These are phyloP conservation scores for Berberis thunbergii DNA, from an alignment of 164 flowering plant genomes.

Conservation along the genomic window DNA sequence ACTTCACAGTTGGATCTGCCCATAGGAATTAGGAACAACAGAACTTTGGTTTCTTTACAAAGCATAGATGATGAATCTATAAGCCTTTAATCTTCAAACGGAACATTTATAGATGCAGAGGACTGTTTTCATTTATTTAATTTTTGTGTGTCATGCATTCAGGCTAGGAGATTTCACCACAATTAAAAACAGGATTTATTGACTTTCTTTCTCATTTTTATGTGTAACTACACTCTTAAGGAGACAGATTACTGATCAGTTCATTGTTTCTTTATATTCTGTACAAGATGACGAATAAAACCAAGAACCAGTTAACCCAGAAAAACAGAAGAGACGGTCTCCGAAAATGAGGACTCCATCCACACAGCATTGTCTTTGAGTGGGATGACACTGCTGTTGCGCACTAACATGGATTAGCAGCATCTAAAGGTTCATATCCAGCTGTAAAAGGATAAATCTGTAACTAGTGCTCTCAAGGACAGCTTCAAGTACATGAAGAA, in stretches of 20 bases:
- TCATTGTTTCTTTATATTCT: not conserved
- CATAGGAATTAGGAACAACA: too few species aligned
- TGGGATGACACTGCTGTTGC: slow-evolving; percentile 17
- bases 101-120: too few species aligned
- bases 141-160: too few species aligned
- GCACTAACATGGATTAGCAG: slow-evolving; percentile 35
- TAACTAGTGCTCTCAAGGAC: slow-evolving; percentile 37
- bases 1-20: too few species aligned
- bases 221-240: not conserved
- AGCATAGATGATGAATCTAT: too few species aligned
- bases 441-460: slow-evolving; percentile 69
- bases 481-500: slow-evolving; percentile 52
- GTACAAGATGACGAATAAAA: not conserved
- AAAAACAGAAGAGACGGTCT: slow-evolving; percentile 63
- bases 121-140: too few species aligned
- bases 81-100: too few species aligned
- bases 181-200: too few species aligned
- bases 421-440: slow-evolving; percentile 69
- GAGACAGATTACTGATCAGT: not conserved
- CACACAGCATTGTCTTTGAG: slow-evolving; percentile 15
- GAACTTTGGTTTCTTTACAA: too few species aligned
- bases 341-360: slow-evolving; percentile 43
- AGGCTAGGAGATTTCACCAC: too few species aligned
- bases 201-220: too few species aligned
- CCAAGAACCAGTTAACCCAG: slow-evolving; percentile 45